Evolutionary conservation across 805 yeast species (phyloP).

Genomic region (Pichia scutulata): DNA sequence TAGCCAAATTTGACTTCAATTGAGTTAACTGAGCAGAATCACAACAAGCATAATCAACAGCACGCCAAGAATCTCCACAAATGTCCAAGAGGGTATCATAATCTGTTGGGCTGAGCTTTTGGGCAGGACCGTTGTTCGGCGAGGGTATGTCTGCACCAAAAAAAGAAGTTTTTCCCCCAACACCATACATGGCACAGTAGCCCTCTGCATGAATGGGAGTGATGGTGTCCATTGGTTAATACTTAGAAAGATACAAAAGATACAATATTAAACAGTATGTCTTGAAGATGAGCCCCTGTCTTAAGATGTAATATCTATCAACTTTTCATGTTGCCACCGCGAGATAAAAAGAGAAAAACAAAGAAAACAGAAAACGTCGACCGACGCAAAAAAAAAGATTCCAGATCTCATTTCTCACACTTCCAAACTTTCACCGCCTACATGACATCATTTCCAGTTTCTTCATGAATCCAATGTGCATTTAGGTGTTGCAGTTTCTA

Average conservation of each 20-base stretch:
- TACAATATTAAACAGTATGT: neutral
- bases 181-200: conserved; percentile 48
- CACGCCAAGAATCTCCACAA: conserved; percentile 68
- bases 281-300: neutral
- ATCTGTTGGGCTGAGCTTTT: conserved; percentile 37
- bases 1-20: conserved; percentile 54
- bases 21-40: conserved; percentile 49
- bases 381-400: neutral
- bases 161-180: conserved; percentile 68
- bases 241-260: no score
- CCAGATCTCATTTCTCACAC: neutral
- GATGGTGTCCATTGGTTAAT: neutral
- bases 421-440: neutral
- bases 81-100: conserved; percentile 41
- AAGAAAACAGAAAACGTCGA: neutral
- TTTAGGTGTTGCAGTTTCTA: no score
- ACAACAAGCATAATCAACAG: conserved; percentile 56
- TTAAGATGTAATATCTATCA: no score
- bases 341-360: no score
- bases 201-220: conserved; percentile 31
- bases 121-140: conserved; percentile 47
- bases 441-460: neutral
- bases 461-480: neutral
- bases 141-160: conserved; percentile 82
- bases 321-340: no score